These are phyloP conservation scores for Penicillium sp. DNA, from an alignment of 2,329 filamentous ascomycete genomes.

Conservation along the genomic window DNA sequence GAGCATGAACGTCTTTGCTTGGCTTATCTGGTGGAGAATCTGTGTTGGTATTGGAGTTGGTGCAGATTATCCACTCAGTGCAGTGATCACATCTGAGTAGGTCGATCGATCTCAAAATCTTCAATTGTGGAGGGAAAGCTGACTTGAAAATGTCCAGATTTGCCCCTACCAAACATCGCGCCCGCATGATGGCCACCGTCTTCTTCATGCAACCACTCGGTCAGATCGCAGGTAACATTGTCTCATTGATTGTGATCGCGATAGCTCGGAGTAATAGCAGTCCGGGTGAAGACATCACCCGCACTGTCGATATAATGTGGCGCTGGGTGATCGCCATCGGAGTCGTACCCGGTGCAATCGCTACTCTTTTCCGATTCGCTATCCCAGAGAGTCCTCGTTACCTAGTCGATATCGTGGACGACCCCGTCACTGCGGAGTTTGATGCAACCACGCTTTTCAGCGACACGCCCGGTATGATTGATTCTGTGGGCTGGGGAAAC, in stretches of 20 bases:
- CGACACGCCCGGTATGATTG: conserved; percentile 26
- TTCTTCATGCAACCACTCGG: conserved; percentile 70
- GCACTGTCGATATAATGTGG: conserved; percentile 62
- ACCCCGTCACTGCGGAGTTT: conserved; percentile 58
- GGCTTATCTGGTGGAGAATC: conserved; percentile 51
- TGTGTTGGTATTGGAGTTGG: conserved; percentile 58
- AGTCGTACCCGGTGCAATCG: conserved; percentile 62
- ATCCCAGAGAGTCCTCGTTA: conserved; percentile 67
- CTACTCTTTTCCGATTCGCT: conserved; percentile 66
- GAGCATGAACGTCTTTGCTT: conserved; percentile 48
- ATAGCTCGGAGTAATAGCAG: conserved; percentile 26
- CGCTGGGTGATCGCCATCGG: conserved; percentile 66
- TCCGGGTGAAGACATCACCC: conserved; percentile 29
- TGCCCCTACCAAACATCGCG: conserved; percentile 59
- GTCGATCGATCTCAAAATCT: conserved; percentile 16
- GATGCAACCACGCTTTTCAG: conserved; percentile 62
- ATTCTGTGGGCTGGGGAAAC: conserved; percentile 33
- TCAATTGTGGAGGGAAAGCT: neutral
- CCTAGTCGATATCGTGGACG: conserved; percentile 64
- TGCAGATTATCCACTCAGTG: conserved; percentile 67
- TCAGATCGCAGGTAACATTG: conserved; percentile 63
- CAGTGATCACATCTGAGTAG: conserved; percentile 68
- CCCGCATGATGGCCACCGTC: conserved; percentile 66
- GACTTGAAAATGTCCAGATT: conserved; percentile 35
- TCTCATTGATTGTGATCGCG: conserved; percentile 53